phyloP scores from a whole-genome alignment of 2,329 filamentous ascomycete genomes.

The Rutstroemia sydowiana region DNA sequence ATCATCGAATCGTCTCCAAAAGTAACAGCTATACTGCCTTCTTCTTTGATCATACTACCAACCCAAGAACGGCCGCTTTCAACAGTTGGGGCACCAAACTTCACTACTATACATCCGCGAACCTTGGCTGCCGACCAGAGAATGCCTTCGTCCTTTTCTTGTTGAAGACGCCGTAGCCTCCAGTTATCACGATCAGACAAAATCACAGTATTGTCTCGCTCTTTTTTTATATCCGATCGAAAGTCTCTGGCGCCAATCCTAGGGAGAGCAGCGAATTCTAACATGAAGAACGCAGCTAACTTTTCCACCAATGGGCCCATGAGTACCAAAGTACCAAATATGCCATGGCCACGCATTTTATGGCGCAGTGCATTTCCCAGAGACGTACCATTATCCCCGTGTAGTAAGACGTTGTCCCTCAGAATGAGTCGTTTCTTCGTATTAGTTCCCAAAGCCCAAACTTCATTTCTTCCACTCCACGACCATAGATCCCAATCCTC shows the following conservation, averaged over 20 bases:
- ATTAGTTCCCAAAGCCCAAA: constrained; percentile 49
- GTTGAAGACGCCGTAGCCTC: constrained; percentile 46
- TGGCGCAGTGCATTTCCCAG: constrained; percentile 38
- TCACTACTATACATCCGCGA: constrained; percentile 79
- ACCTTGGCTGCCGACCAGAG: constrained; percentile 79
- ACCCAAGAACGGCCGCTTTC: constrained; percentile 80
- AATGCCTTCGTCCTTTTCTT: constrained; percentile 53
- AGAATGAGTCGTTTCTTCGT: constrained; percentile 58
- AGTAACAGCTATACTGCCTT: constrained; percentile 60
- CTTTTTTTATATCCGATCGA: constrained; percentile 45
- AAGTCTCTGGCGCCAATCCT: constrained; percentile 80
- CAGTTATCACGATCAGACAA: constrained; percentile 42
- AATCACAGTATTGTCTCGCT: constrained; percentile 32
- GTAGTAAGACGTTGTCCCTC: constrained; percentile 76
- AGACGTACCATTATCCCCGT: constrained; percentile 41
- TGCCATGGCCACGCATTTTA: constrained; percentile 66
- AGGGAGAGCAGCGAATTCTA: constrained; percentile 70
- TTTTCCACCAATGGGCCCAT: constrained; percentile 61
- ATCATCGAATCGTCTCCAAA: constrained; percentile 80
- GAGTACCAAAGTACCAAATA: constrained; percentile 81
- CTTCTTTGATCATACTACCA: constrained; percentile 62
- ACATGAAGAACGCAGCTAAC: constrained; percentile 67
- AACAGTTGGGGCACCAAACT: constrained; percentile 77
- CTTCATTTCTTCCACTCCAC: constrained; percentile 82
- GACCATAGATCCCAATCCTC: constrained; percentile 79